Percentiles rank a stretch among this genome's conserved stretches.
Evolutionary conservation across 768 basidiomycete genomes (phyloP).

Genomic region (Chalciporus chontae): DNA sequence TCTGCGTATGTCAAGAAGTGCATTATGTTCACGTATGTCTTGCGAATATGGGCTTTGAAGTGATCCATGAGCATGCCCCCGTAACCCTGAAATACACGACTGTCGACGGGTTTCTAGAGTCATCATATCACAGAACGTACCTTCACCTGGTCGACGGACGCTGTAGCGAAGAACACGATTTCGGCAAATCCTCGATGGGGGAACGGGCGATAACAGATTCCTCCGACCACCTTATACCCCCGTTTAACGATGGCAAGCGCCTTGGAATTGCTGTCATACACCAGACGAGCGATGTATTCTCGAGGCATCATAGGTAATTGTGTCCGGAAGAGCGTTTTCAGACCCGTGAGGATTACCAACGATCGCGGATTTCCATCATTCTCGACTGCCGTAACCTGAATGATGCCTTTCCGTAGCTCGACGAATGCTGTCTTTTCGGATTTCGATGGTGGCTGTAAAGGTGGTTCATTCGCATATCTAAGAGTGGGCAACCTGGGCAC

Average conservation of each 20-base stretch:
- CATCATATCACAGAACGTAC: conserved; percentile 38
- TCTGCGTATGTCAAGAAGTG: conserved; percentile 98
- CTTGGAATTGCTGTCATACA: conserved; percentile 91
- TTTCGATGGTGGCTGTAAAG: conserved; percentile 47
- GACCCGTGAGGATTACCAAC: conserved; percentile 83
- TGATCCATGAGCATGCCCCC: conserved; percentile 99
- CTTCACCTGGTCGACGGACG: conserved; percentile 96
- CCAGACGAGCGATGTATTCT: conserved; percentile 95
- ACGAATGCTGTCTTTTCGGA: conserved; percentile 75
- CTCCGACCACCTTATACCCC: conserved; percentile 94
- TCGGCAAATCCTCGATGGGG: conserved; percentile 94
- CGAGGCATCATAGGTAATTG: conserved; percentile 99
- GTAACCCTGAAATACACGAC: conserved; percentile 66
- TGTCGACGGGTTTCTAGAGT: neutral
- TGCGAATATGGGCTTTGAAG: conserved; percentile 89
- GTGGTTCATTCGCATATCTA: neutral
- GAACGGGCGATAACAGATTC: conserved; percentile 96
- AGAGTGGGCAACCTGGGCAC: neutral
- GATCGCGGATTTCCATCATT: conserved; percentile 78
- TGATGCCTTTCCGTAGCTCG: conserved; percentile 80
- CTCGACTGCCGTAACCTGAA: conserved; percentile 78
- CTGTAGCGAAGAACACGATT: conserved; percentile 98
- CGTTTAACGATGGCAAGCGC: conserved; percentile 91
- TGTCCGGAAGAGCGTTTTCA: conserved; percentile 95
- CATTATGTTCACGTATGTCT: conserved; percentile 81